Percentiles rank a stretch among this genome's conserved stretches.
Evolutionary conservation across 192 early-diverging fungal genomes (phyloP).

Genomic region (Coemansia sp.): DNA sequence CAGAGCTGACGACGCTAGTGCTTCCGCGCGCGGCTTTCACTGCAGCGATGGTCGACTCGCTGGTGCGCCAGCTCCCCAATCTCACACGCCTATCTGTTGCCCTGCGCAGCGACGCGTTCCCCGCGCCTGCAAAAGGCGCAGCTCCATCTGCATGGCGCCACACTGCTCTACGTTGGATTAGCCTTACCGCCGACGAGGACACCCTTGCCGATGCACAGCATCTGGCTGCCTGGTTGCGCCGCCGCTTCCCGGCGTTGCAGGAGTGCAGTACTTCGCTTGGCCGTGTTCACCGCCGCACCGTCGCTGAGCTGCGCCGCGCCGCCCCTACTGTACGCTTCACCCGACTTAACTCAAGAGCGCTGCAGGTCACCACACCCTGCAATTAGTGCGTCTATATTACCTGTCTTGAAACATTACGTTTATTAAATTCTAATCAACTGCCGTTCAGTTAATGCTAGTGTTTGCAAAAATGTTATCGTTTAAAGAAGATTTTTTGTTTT

Average conservation of each 20-base stretch:
- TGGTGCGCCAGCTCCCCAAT: constrained; percentile 34
- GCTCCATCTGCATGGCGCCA: constrained; percentile 7
- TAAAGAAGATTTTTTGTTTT: no score
- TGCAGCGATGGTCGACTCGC: constrained; percentile 27
- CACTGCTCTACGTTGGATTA: constrained; percentile 19
- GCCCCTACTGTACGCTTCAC: constrained; percentile 34
- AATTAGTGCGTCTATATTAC: not conserved
- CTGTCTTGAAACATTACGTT: not conserved
- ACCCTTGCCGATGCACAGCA: constrained; percentile 34
- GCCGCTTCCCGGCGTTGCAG: constrained; percentile 34
- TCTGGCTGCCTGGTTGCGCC: constrained; percentile 37
- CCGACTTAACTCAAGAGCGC: constrained; percentile 31
- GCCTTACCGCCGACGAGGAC: constrained; percentile 43
- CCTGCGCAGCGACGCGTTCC: constrained; percentile 34
- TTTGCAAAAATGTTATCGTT: no score
- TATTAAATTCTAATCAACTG: not conserved
- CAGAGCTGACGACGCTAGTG: constrained; percentile 28
- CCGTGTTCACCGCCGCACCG: constrained; percentile 29
- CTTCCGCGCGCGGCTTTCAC: constrained; percentile 41
- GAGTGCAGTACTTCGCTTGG: constrained; percentile 49
- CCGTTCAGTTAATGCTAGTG: not conserved
- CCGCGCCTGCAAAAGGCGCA: not conserved
- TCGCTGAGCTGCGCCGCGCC: constrained; percentile 26
- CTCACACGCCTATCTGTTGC: constrained; percentile 29
- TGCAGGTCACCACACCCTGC: constrained; percentile 16